A percentile compares a stretch with the other conserved stretches of the same genome.
Conservation (phyloP, 176 grass and related monocot species). For the Elymus sibiricus region DNA sequence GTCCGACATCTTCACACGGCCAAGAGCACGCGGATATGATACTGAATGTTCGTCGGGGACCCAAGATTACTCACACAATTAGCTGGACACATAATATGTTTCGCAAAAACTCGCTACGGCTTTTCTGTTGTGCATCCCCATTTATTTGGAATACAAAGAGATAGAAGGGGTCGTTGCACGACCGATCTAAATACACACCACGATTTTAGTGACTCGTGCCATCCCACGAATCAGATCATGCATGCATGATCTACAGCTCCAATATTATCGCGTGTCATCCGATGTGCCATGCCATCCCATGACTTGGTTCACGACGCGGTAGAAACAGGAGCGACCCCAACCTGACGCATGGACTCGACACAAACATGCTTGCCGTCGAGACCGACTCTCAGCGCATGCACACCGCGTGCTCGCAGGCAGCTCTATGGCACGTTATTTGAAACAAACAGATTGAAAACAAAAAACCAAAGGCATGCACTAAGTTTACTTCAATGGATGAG, state of each 20-base stretch:
- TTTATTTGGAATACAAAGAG: background rate
- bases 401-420: background rate
- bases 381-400: background rate
- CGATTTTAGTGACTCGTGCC: background rate
- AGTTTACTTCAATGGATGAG: background rate
- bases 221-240: background rate
- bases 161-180: background rate
- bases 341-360: too few relatives aligned
- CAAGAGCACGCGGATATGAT: too few relatives aligned
- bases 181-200: background rate
- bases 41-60: too few relatives aligned
- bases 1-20: too few relatives aligned
- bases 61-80: too few relatives aligned
- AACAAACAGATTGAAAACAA: background rate
- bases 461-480: background rate
- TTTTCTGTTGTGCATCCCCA: background rate
- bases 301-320: too few relatives aligned
- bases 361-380: background rate
- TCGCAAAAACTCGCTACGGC: background rate
- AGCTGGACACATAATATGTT: background rate
- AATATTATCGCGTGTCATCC: background rate
- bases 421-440: background rate
- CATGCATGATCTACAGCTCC: background rate
- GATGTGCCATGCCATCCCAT: background rate
- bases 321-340: too few relatives aligned